A percentile compares a stretch with the other conserved stretches of the same genome.
Conservation (phyloP, 192 early-diverging fungal species). For the Dispira simplex region DNA sequence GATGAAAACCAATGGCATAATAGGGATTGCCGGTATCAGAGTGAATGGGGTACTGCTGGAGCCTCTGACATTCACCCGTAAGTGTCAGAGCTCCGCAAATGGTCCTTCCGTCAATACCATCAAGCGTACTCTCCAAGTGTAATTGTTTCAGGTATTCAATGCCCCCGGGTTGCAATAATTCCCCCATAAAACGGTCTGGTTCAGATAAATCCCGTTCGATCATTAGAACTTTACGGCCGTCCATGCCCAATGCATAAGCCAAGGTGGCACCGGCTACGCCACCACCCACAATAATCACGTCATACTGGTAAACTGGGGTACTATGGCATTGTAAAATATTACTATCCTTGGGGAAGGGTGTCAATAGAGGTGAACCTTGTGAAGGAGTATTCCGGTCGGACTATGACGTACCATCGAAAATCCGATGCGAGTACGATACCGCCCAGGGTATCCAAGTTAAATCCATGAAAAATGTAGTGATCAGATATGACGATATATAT, state of each 20-base stretch:
- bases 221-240: constrained; percentile 54
- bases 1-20: constrained; percentile 75
- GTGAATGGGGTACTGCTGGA: constrained; percentile 53
- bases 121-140: constrained; percentile 53
- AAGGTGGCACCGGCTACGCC: constrained; percentile 82
- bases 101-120: constrained; percentile 74
- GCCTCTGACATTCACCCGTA: constrained; percentile 37
- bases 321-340: background rate
- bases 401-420: no score
- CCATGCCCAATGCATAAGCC: constrained; percentile 57
- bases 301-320: constrained; percentile 24
- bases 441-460: no score
- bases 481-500: no score
- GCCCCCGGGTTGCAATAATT: constrained; percentile 92
- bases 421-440: no score
- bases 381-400: no score
- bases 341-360: background rate
- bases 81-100: constrained; percentile 77
- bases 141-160: constrained; percentile 61
- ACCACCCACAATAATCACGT: constrained; percentile 82
- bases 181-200: constrained; percentile 96
- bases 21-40: constrained; percentile 27
- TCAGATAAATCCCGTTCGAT: constrained; percentile 81
- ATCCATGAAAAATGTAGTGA: no score
- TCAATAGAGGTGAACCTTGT: background rate